A percentile compares a stretch with the other conserved stretches of the same genome.
Evolutionary conservation across 2,329 filamentous ascomycete genomes (phyloP).

Genomic region (Sporothrix brunneoviolacea): DNA sequence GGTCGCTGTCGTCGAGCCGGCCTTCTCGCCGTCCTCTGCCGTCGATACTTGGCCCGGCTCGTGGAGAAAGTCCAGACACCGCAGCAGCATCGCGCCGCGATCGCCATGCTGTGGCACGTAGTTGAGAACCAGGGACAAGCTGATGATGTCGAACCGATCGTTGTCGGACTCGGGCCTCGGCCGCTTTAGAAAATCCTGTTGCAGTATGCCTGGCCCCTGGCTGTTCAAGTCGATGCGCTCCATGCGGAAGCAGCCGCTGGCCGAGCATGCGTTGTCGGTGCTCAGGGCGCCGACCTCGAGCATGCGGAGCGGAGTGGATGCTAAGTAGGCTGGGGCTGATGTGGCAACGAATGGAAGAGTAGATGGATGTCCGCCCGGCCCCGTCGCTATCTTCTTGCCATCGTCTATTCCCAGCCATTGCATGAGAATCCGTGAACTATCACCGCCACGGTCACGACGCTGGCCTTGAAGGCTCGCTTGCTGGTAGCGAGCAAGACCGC

Average conservation of each 20-base stretch:
- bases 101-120: conserved; percentile 73
- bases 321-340: no score
- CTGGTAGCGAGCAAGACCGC: conserved; percentile 59
- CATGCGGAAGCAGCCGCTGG: conserved; percentile 62
- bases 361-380: neutral
- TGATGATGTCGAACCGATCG: conserved; percentile 81
- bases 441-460: conserved; percentile 57
- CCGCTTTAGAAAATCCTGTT: conserved; percentile 92
- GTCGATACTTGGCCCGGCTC: conserved; percentile 18
- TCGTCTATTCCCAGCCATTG: conserved; percentile 49
- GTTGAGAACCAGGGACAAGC: conserved; percentile 86
- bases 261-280: conserved; percentile 76
- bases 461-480: conserved; percentile 64
- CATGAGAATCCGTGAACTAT: conserved; percentile 58
- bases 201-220: conserved; percentile 69
- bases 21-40: neutral
- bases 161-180: conserved; percentile 57
- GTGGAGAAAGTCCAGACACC: conserved; percentile 65
- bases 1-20: conserved; percentile 1
- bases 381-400: conserved; percentile 5
- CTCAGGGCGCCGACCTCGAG: conserved; percentile 88
- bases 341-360: no score
- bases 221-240: conserved; percentile 86
- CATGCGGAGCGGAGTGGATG: conserved; percentile 45
- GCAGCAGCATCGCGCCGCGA: conserved; percentile 78